phyloP scores from a whole-genome alignment of 225 moss, liverwort and hornwort genomes.

The Thuidium tamariscinum region DNA sequence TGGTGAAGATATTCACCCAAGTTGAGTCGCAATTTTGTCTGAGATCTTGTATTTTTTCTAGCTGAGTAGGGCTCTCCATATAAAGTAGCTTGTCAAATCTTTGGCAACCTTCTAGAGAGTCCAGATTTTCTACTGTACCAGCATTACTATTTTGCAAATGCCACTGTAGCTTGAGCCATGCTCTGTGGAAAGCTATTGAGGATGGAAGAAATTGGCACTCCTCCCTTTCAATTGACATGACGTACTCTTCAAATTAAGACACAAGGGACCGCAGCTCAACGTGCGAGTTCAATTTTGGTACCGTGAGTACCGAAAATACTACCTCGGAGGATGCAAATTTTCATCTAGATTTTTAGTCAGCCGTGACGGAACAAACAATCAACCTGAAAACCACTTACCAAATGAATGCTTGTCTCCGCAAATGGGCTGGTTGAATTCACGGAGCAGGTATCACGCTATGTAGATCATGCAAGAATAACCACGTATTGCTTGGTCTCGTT shows the following conservation, averaged over 20 bases:
- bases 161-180: neutral
- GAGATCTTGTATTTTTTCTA: no score
- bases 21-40: no score
- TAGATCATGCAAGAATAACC: neutral
- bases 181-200: neutral
- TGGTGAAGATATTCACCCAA: no score
- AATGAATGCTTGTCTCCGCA: neutral
- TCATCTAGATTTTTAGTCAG: neutral
- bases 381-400: neutral
- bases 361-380: neutral
- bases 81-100: no score
- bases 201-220: neutral
- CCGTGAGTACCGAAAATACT: no score
- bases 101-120: no score
- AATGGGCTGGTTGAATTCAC: neutral
- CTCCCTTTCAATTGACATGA: neutral
- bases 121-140: no score
- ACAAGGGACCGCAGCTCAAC: neutral
- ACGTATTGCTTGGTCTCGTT: neutral
- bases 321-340: no score
- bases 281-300: no score
- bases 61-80: no score
- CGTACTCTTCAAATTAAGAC: no score
- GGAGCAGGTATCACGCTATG: neutral
- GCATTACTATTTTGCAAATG: neutral